Base-by-base conservation (phyloP, 345 rosid genomes). In the Garcia nutans region DNA sequence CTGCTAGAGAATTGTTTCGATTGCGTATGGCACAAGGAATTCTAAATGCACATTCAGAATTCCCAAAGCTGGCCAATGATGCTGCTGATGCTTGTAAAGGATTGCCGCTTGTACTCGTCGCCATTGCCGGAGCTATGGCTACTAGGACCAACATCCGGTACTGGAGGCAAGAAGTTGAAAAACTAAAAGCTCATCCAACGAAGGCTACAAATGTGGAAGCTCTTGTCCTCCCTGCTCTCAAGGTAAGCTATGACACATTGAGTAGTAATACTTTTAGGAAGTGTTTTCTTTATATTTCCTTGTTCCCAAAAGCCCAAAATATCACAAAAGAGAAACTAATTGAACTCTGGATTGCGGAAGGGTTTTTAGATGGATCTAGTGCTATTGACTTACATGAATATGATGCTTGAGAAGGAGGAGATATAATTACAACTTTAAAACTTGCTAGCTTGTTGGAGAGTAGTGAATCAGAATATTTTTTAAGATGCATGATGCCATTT, bases 401-500 rank as follows among this genome's bases (percentile, higher is more conserved):
- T 49, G 52, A 49, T 49, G 52, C 52, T 8, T 2, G 52, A 15
- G 52, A 49, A 49, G 52, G 82, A 15, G 68, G 28, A 55, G 8
- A 3, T 16, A 17, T 77, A 0, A 28, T 81, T 41, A 74, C 44
- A 6, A 65, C n/a, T 13, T 60, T 81, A 47, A 77, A 68, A 70
- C 58, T 12, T n/a, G 72, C 86, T 3, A 66, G 76, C 69, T 55
- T 83, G 6, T 22, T 85, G 4, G 82, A 81, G 33, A 63, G 1
- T 26, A 55, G 44, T 69, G 74, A 47, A 15, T n/a, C 72, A 9
- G 64, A 52, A 10, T 3, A 11, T 1, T 0, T 22, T 66, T 76
- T 1, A 73, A 65, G 37, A 80, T 82, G 84, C 86, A 82, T 26
- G 82, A 80, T 1, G 19, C 82, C 1, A 6, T 85, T 37, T 78